These are phyloP conservation scores for Urochloa ruziziensis DNA, from an alignment of 176 grass and related monocot species.

Conservation along the genomic window DNA sequence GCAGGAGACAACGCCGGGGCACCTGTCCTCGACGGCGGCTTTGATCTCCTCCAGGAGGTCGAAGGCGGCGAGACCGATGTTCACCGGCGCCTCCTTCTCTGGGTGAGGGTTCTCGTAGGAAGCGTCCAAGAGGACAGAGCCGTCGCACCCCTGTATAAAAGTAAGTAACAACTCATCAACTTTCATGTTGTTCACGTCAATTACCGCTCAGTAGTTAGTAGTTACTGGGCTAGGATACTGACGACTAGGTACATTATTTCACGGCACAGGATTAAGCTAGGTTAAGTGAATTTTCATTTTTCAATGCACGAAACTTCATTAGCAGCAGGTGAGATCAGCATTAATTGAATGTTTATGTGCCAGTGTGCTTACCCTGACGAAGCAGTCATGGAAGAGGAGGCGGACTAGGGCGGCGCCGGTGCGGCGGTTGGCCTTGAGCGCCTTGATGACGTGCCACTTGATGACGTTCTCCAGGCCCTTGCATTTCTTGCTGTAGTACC, in stretches of 20 bases:
- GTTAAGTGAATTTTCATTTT: neutral
- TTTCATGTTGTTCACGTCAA: no score
- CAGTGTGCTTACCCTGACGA: conserved; percentile 43
- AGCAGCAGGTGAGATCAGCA: no score
- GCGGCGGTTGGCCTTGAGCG: conserved; percentile 44
- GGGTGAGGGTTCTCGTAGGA: conserved; percentile 34
- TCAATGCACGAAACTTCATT: neutral
- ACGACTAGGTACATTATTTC: neutral
- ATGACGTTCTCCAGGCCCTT: conserved; percentile 37
- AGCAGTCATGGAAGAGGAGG: conserved; percentile 71
- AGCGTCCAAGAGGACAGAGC: conserved; percentile 48
- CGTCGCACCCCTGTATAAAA: conserved; percentile 54
- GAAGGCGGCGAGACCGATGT: conserved; percentile 50
- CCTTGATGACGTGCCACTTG: conserved; percentile 33
- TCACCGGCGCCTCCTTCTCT: conserved; percentile 48
- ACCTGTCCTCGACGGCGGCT: conserved; percentile 40
- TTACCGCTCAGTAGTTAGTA: neutral
- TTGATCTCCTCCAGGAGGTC: conserved; percentile 65
- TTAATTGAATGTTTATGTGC: no score
- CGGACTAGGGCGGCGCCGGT: conserved; percentile 54
- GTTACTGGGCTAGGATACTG: no score
- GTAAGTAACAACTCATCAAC: neutral
- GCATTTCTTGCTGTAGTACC: conserved; percentile 49
- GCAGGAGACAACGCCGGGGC: conserved; percentile 61
- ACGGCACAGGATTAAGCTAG: neutral